Evolutionary conservation across 768 basidiomycete species (phyloP).

Genomic region (Mycena vitilis): DNA sequence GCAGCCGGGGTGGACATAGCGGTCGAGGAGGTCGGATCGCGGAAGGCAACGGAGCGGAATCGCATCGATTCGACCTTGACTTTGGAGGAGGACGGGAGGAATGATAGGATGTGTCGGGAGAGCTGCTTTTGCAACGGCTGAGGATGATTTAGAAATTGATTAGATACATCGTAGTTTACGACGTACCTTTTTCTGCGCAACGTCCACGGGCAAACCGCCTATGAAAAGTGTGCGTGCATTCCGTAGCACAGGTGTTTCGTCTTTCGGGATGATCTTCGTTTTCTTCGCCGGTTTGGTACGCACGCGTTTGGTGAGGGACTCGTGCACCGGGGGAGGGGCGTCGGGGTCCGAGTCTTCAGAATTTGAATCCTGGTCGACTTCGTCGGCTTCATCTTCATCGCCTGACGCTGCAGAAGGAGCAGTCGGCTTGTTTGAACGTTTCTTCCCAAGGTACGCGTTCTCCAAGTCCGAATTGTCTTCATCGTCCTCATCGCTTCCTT

Average conservation of each 20-base stretch:
- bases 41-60: constrained; percentile 94
- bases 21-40: constrained; percentile 71
- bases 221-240: constrained; percentile 92
- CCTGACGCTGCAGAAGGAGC: constrained; percentile 6
- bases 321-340: constrained; percentile 67
- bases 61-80: constrained; percentile 89
- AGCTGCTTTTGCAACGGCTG: constrained; percentile 84
- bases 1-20: constrained; percentile 61
- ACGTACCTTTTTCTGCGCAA: constrained; percentile 81
- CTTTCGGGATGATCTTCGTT: constrained; percentile 66
- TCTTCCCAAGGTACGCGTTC: constrained; percentile 40
- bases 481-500: constrained; percentile 37
- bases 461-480: constrained; percentile 49
- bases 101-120: constrained; percentile 78
- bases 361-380: constrained; percentile 44
- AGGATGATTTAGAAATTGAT: not conserved
- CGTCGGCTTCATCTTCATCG: constrained; percentile 28
- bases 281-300: constrained; percentile 49
- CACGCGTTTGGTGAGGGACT: constrained; percentile 54
- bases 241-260: constrained; percentile 79
- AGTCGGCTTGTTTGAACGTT: constrained; percentile 9
- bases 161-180: not conserved
- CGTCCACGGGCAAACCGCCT: constrained; percentile 85
- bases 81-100: constrained; percentile 66
- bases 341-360: constrained; percentile 47